phyloP scores from a whole-genome alignment of 768 basidiomycete genomes.

The Postia placenta region DNA sequence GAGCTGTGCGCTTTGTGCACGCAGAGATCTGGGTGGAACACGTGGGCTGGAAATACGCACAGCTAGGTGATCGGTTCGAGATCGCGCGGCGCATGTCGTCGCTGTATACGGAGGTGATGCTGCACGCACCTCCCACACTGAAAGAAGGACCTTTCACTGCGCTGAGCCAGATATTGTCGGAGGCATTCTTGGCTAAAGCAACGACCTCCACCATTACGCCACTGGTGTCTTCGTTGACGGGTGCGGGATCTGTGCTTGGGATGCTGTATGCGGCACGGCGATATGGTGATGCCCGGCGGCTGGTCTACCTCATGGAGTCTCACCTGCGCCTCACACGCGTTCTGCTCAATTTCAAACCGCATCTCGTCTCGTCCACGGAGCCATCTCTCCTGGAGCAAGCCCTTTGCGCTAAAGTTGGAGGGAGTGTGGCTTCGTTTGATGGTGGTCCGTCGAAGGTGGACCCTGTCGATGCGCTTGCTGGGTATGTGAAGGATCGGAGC shows the following conservation, averaged over 20 bases:
- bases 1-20: slow-evolving; percentile 74
- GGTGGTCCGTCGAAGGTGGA: slow-evolving; percentile 46
- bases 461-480: slow-evolving; percentile 69
- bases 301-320: slow-evolving; percentile 65
- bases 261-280: slow-evolving; percentile 59
- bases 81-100: slow-evolving; percentile 63
- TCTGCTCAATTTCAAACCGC: slow-evolving; percentile 60
- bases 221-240: slow-evolving; percentile 62
- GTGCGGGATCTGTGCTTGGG: slow-evolving; percentile 51
- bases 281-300: slow-evolving; percentile 59
- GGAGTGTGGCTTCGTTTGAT: slow-evolving; percentile 39
- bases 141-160: slow-evolving; percentile 52
- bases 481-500: slow-evolving; percentile 60
- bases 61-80: slow-evolving; percentile 79
- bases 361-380: slow-evolving; percentile 18
- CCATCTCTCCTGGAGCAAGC: slow-evolving; percentile 69
- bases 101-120: slow-evolving; percentile 63
- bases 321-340: slow-evolving; percentile 57
- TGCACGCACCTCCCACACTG: slow-evolving; percentile 50
- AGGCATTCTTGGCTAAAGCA: slow-evolving; percentile 68
- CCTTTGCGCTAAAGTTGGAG: slow-evolving; percentile 56
- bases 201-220: slow-evolving; percentile 80
- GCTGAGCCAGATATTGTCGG: slow-evolving; percentile 59
- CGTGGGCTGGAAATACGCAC: slow-evolving; percentile 78
- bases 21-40: slow-evolving; percentile 87